Conservation (phyloP, 495 filamentous ascomycete species). For the Massariosphaeria phaeospora region DNA sequence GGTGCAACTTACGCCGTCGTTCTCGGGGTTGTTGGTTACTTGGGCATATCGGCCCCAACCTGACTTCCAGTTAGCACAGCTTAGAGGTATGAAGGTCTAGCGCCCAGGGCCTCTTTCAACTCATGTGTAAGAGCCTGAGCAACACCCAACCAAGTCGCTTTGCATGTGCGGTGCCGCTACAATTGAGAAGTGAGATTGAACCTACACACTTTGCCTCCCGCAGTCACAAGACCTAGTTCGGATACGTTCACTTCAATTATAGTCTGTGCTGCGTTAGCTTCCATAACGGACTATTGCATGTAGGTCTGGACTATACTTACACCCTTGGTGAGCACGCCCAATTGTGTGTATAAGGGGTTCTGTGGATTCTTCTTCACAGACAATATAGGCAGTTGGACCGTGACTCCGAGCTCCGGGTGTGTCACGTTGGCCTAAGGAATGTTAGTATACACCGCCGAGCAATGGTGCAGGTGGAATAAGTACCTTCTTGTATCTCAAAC, state of each 20-base stretch:
- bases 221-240: constrained; percentile 88
- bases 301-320: constrained; percentile 49
- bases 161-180: too few species aligned
- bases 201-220: constrained; percentile 87
- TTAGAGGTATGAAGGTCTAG: too few species aligned
- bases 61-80: too few species aligned
- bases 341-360: constrained; percentile 88
- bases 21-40: constrained; percentile 24
- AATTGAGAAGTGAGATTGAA: too few species aligned
- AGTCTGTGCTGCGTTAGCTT: not conserved
- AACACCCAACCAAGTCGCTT: too few species aligned
- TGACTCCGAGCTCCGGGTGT: constrained; percentile 78
- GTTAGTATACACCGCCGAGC: too few species aligned
- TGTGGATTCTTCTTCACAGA: constrained; percentile 97
- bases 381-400: constrained; percentile 89
- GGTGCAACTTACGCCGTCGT: too few species aligned
- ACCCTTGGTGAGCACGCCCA: constrained; percentile 90
- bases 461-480: too few species aligned
- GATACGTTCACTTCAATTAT: constrained; percentile 80
- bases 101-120: too few species aligned
- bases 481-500: constrained; percentile 87
- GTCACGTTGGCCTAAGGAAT: constrained; percentile 94
- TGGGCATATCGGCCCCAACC: constrained; percentile 48
- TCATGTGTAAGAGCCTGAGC: too few species aligned
- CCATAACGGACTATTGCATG: not conserved